Evolutionary conservation across 768 basidiomycete species (phyloP), one percentile per base, ranked within the genome.

Genomic region (Boletus huronensis): DNA sequence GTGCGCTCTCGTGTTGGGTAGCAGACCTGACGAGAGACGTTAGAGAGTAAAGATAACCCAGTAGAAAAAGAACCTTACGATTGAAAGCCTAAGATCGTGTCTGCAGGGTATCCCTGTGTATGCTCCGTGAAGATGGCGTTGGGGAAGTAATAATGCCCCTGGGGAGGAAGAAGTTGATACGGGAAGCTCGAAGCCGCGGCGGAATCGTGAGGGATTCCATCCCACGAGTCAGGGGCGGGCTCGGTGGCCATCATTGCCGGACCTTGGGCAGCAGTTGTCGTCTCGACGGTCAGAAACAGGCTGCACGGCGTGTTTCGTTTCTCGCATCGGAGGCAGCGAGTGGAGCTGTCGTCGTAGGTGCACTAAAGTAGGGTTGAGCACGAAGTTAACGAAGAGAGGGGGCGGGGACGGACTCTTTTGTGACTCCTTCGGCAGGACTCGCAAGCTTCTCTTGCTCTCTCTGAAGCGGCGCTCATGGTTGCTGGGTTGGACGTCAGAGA

Each of bases 361-460:
- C 66, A 67, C 66, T 67, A 32, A 5, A 25, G 16, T 5, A 16
- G 31, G 8, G 17, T 32, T 62, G 44, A 62, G 54, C 17, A 40
- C 9, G 35, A 32, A 41, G 16, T 43, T 8, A 10, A 5, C 10
- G 3, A 32, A 44, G 28, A 26, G 34, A 6, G 23, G 13, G 44
- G 9, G 32, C 4, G 21, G 4, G 34, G 9, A n/a, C 26, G 8
- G 4, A 69, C 66, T 59, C 45, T 66, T 46, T 67, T 67, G 50
- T 67, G 66, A 14, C 62, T 67, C 38, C 19, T 57, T 28, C 65
- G 66, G 40, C 66, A 67, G 40, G 59, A 31, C 0, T 53, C 51
- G 55, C 66, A 67, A n/a, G 66, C 66, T 38, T 59, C 62, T 52
- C 50, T 64, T 13, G 66, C 67, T 64, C 67, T 69, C 31, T 62